Base-by-base conservation (phyloP, 2,329 filamentous ascomycete species). In the Fusarium ramigenum region DNA sequence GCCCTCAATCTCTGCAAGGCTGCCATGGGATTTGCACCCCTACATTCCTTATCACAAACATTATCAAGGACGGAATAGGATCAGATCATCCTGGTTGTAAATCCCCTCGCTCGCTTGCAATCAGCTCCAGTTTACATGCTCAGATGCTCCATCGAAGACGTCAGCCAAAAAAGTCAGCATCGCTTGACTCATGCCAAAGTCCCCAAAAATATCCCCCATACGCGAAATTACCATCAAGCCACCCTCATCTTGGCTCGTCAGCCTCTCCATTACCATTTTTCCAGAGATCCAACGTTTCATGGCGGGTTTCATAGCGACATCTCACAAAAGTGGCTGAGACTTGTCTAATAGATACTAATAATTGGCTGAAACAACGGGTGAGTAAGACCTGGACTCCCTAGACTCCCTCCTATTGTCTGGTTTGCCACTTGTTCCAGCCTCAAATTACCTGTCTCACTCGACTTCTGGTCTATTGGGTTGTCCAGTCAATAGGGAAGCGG, bases 301-400 rank as follows among this genome's bases (percentile, higher is more conserved):
- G 39, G 15, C 39, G 37, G 19, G 62, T 67, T 66, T 66, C 64
- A 30, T 66, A 12, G 64, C 34, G 62, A 52, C 50, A 66, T 43
- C 28, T 50, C 46, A 30, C 16, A 42, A 4, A 42, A 25, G 46
- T 66, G 65, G 40, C 63, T 53, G 42, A 67, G 62, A 67, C 53
- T 7, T 39, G 21, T 42, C 28, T n/a, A 32, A 53, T 43, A 53
- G n/a, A 25, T 30, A 28, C 44, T 52, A 28, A 21, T 42, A 37
- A 23, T 28, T 60, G 62, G 62, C 62, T 66, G 62, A 67, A 61
- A 66, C 65, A 66, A 28, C 46, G 18, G 50, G 25, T 46, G 44
- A 46, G 15, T 5, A 21, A 9, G 44, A 5, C 44, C 19, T 21
- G 18, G 19, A 19, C 56, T 49, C 39, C 28, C 28, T 28, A 28